Conservation (phyloP, 2,329 filamentous ascomycete species). For the Cladosporium velox region DNA sequence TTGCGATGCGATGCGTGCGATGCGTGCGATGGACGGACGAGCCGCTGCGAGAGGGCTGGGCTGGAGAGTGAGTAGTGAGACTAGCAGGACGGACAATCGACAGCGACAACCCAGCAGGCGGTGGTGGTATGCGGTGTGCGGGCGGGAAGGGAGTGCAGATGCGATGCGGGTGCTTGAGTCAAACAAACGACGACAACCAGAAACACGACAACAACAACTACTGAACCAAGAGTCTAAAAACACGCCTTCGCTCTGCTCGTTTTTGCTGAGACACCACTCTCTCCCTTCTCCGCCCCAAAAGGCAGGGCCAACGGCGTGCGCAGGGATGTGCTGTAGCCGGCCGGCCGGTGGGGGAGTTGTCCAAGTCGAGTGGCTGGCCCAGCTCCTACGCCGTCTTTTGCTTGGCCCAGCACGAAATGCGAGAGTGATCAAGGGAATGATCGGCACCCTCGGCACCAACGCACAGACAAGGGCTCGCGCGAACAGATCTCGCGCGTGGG, state of each 20-base stretch:
- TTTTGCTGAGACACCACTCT: slow-evolving; percentile 20
- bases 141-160: slow-evolving; percentile 18
- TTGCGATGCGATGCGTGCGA: slow-evolving; percentile 15
- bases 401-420: slow-evolving; percentile 10
- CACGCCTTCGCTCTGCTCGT: slow-evolving; percentile 20
- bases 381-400: slow-evolving; percentile 9
- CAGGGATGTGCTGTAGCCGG: slow-evolving; percentile 19
- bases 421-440: slow-evolving; percentile 13
- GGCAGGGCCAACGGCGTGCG: slow-evolving; percentile 18
- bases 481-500: slow-evolving; percentile 17
- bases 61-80: not conserved
- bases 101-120: not conserved
- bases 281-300: slow-evolving; percentile 17
- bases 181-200: slow-evolving; percentile 1
- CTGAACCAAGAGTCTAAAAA: slow-evolving; percentile 11
- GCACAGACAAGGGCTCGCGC: slow-evolving; percentile 19
- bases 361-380: slow-evolving; percentile 10
- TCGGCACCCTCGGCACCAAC: slow-evolving; percentile 10
- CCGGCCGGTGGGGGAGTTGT: slow-evolving; percentile 15
- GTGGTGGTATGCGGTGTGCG: slow-evolving; percentile 19
- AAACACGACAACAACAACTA: not conserved
- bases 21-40: slow-evolving; percentile 1
- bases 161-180: slow-evolving; percentile 17
- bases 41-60: slow-evolving; percentile 15
- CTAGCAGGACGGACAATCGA: not conserved